A percentile compares a stretch with the other conserved stretches of the same genome.
Conservation (phyloP, 352 stramenopile species). For the Phytophthora idaei region DNA sequence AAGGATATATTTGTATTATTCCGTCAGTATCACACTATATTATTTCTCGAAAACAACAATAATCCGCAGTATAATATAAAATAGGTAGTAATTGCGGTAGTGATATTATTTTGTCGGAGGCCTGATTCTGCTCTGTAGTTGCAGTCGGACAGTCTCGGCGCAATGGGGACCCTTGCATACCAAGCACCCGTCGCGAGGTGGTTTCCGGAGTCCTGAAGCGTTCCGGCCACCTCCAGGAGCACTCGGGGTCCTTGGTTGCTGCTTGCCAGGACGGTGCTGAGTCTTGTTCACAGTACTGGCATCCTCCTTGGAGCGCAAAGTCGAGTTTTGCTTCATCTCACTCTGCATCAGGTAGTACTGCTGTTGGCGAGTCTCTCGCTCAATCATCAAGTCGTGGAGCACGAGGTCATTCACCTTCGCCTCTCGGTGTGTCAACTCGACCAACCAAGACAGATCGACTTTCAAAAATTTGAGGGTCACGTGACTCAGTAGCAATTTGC, state of each 20-base stretch:
- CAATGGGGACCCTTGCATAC: constrained; percentile 11
- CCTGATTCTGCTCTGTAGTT: constrained; percentile 8
- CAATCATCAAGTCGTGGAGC: constrained; percentile 22
- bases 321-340: constrained; percentile 8
- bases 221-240: neutral
- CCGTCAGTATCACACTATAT: no score
- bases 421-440: constrained; percentile 4
- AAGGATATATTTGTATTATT: no score
- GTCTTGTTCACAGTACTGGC: neutral
- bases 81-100: no score
- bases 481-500: constrained; percentile 1
- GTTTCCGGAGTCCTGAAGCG: neutral
- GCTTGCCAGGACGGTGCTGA: neutral
- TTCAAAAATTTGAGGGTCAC: neutral
- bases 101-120: no score
- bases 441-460: no score
- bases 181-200: neutral
- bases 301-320: neutral
- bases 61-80: no score
- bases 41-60: no score
- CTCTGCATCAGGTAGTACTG: constrained; percentile 21
- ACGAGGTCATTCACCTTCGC: constrained; percentile 14
- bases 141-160: constrained; percentile 9
- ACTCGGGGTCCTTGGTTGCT: neutral
- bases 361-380: constrained; percentile 13